Conservation (phyloP, 2,329 filamentous ascomycete species). For the Neonectria hederae region DNA sequence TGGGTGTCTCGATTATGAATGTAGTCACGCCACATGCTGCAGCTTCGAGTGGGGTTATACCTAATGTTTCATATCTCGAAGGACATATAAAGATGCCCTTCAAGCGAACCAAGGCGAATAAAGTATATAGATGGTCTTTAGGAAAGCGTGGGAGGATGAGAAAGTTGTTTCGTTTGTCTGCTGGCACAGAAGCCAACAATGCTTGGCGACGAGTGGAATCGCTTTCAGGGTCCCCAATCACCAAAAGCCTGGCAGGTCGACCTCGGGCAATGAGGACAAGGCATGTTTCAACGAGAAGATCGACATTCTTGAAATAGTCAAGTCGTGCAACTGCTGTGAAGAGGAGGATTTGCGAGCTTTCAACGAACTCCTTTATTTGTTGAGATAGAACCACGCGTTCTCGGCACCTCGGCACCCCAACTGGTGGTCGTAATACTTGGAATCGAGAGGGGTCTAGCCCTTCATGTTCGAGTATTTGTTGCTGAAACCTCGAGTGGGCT, state of each 20-base stretch:
- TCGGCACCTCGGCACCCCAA: slow-evolving; percentile 2
- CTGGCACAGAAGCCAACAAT: slow-evolving; percentile 7
- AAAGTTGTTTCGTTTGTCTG: slow-evolving; percentile 3
- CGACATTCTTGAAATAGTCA: slow-evolving; percentile 12
- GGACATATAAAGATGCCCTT: slow-evolving; percentile 7
- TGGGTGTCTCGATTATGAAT: slow-evolving; percentile 7
- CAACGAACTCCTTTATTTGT: slow-evolving; percentile 5
- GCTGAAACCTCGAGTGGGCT: slow-evolving; percentile 4
- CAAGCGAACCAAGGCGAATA: slow-evolving; percentile 5
- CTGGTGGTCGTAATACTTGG: slow-evolving; percentile 7
- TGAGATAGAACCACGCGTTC: slow-evolving; percentile 1
- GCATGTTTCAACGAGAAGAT: slow-evolving; percentile 7
- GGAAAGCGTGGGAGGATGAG: slow-evolving; percentile 3
- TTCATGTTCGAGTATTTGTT: slow-evolving; percentile 12
- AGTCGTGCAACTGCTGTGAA: slow-evolving; percentile 5
- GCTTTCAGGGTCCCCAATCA: slow-evolving; percentile 7
- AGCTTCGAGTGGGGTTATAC: slow-evolving; percentile 7
- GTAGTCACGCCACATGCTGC: slow-evolving; percentile 9
- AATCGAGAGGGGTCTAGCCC: slow-evolving; percentile 1
- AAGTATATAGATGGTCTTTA: slow-evolving; percentile 9
- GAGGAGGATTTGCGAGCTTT: slow-evolving; percentile 9
- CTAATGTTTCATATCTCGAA: slow-evolving; percentile 11
- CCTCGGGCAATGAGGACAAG: slow-evolving; percentile 1
- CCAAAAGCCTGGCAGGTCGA: slow-evolving; percentile 1
- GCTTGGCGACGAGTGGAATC: slow-evolving; percentile 2